Evolutionary conservation across 2,329 filamentous ascomycete genomes (phyloP).

Genomic region (Colletotrichum falcatum): DNA sequence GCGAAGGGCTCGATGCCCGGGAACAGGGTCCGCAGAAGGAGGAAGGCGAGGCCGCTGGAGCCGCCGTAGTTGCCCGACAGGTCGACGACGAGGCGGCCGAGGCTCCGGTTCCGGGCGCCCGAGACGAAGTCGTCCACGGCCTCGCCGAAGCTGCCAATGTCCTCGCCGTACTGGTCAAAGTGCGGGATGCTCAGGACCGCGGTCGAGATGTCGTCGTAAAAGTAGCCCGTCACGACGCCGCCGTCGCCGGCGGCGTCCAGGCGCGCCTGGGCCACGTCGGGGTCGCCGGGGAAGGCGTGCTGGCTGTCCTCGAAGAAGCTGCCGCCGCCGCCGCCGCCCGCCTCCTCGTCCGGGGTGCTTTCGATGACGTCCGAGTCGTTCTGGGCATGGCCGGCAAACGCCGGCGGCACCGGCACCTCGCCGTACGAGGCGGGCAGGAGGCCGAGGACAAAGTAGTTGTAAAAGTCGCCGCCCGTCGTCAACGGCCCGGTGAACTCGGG

Average conservation of each 20-base stretch:
- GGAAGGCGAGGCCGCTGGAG: slow-evolving; percentile 7
- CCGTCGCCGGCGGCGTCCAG: slow-evolving; percentile 12
- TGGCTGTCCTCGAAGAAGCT: slow-evolving; percentile 16
- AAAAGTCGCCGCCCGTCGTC: slow-evolving; percentile 31
- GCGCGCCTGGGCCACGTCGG: slow-evolving; percentile 4
- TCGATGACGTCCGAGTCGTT: neutral
- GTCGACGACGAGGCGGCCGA: slow-evolving; percentile 13
- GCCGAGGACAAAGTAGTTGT: slow-evolving; percentile 33
- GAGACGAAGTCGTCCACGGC: slow-evolving; percentile 3
- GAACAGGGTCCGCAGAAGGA: slow-evolving; percentile 22
- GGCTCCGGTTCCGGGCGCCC: slow-evolving; percentile 2
- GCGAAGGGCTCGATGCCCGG: slow-evolving; percentile 21
- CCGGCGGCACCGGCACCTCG: slow-evolving; percentile 3
- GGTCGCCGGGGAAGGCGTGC: slow-evolving; percentile 9
- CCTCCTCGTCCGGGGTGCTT: neutral
- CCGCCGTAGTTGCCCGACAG: slow-evolving; percentile 34
- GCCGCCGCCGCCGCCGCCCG: neutral
- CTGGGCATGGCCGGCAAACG: neutral
- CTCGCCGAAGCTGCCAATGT: slow-evolving; percentile 24
- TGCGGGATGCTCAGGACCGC: slow-evolving; percentile 31
- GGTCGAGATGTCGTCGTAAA: slow-evolving; percentile 28
- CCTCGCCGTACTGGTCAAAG: slow-evolving; percentile 23
- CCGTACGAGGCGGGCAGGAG: slow-evolving; percentile 22
- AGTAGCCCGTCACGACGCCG: slow-evolving; percentile 30
- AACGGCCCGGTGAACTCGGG: slow-evolving; percentile 27